Conservation (phyloP, 805 yeast species). For the Schizosaccharomyces lindneri region DNA sequence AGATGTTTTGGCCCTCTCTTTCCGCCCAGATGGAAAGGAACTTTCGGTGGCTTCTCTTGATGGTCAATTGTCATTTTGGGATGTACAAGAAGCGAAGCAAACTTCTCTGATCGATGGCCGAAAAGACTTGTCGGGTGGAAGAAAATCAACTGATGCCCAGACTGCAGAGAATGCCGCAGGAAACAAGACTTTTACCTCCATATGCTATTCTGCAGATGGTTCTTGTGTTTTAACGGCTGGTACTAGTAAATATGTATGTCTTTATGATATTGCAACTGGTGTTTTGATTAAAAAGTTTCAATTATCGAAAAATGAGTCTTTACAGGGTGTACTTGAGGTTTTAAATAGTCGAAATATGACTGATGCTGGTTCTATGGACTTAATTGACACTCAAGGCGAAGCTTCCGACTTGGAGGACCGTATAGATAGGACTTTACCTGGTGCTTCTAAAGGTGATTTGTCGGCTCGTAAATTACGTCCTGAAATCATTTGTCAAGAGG, state of each 20-base stretch:
- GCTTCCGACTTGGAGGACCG: constrained; percentile 66
- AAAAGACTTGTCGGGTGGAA: constrained; percentile 65
- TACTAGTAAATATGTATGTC: constrained; percentile 67
- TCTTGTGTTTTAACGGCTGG: constrained; percentile 76
- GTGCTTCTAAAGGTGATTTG: constrained; percentile 62
- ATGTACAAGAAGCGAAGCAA: constrained; percentile 59
- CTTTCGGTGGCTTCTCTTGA: constrained; percentile 71
- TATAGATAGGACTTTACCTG: constrained; percentile 54
- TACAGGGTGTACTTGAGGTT: constrained; percentile 64
- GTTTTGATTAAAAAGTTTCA: constrained; percentile 61
- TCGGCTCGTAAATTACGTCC: constrained; percentile 55
- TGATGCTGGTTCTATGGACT: constrained; percentile 63
- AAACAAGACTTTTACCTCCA: constrained; percentile 58
- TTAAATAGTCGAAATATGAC: constrained; percentile 65
- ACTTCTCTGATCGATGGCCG: constrained; percentile 50
- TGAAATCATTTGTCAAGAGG: constrained; percentile 53
- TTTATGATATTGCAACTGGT: constrained; percentile 73
- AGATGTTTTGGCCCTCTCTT: constrained; percentile 58
- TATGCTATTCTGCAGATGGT: constrained; percentile 78
- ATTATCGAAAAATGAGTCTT: constrained; percentile 68
- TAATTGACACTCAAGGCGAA: constrained; percentile 69
- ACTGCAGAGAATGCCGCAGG: constrained; percentile 57
- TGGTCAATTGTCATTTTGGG: constrained; percentile 69
- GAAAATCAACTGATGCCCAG: constrained; percentile 63
- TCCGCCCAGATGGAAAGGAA: constrained; percentile 84